A percentile compares a stretch with the other conserved stretches of the same genome.
Evolutionary conservation across 164 flowering plant species (phyloP).

Genomic region (Tinospora cordifolia): DNA sequence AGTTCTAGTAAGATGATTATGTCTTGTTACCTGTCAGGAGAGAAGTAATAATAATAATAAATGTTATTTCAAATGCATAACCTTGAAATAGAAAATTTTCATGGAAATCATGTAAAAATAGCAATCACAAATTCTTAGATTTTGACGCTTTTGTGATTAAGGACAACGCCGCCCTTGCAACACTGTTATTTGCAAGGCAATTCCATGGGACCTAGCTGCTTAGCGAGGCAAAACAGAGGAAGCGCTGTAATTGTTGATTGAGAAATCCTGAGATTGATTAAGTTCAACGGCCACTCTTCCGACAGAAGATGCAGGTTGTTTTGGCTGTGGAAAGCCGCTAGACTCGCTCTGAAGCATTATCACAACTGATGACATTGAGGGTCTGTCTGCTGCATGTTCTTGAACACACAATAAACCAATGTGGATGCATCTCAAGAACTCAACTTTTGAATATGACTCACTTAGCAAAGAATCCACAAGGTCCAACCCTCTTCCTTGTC

Average conservation of each 20-base stretch:
- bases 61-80: no score
- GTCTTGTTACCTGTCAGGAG: no score
- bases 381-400: slow-evolving; percentile 33
- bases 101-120: no score
- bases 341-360: slow-evolving; percentile 20
- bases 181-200: not conserved
- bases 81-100: no score
- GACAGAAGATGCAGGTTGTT: slow-evolving; percentile 19
- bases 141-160: not conserved
- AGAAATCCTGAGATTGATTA: not conserved
- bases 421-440: slow-evolving; percentile 36
- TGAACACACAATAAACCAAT: slow-evolving; percentile 51
- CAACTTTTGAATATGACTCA: slow-evolving; percentile 9
- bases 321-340: slow-evolving; percentile 13
- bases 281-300: not conserved
- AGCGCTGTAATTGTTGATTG: not conserved
- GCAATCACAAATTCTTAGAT: no score
- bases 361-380: slow-evolving; percentile 38
- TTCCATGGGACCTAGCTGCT: not conserved
- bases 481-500: slow-evolving; percentile 24
- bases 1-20: no score
- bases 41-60: no score
- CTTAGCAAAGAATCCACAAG: slow-evolving; percentile 27
- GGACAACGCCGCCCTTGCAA: not conserved
- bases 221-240: not conserved